Base-by-base conservation (phyloP, 345 rosid species). In the Euphorbia tirucalli region DNA sequence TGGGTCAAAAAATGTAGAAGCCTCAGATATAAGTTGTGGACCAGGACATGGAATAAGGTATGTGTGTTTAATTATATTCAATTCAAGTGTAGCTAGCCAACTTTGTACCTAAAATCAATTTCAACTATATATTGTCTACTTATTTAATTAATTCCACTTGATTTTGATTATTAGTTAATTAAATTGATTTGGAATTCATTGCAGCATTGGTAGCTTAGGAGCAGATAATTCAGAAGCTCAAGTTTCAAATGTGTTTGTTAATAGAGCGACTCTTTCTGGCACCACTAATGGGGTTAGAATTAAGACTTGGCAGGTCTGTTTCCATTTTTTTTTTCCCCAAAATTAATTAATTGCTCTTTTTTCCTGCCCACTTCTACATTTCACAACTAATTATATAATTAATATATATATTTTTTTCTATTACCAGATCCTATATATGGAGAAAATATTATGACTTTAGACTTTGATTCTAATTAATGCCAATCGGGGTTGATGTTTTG, bases 1-100 rank as follows among this genome's bases (percentile, higher is more conserved):
- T 46, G 97, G 97, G 72, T 92, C 97, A 2, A 88, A 85, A 73
- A 88, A 90, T 80, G 93, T 95, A 52, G 72, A 70, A 44, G 97
- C 86, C 37, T 85, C 86, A n/a, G 89, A 87, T 56, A 89, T 95
- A 54, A 85, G 80, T 14, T 95, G 99, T 46, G 99, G 99, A 44
- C 97, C 99, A 0, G 99, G 99, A 19, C 99, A 95, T 69, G 97
- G 99, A 65, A 92, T 95, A 73, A 94, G 98, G 98, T 94, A 24
- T 57, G 52, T 18, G 13, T 41, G 37, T 41, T 7, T 41, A 1
- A 1, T 4, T 41, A 6, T 5, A 6, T 41, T 41, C 9, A 11
- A 15, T 48, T 35, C 43, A 68, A 50, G 32, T 27, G 9, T 39
- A 46, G 4, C 30, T 27, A 37, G 11, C 63, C 49, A 13, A 52